phyloP scores from a whole-genome alignment of 179 eudicot genomes.

The Silene vulgaris region DNA sequence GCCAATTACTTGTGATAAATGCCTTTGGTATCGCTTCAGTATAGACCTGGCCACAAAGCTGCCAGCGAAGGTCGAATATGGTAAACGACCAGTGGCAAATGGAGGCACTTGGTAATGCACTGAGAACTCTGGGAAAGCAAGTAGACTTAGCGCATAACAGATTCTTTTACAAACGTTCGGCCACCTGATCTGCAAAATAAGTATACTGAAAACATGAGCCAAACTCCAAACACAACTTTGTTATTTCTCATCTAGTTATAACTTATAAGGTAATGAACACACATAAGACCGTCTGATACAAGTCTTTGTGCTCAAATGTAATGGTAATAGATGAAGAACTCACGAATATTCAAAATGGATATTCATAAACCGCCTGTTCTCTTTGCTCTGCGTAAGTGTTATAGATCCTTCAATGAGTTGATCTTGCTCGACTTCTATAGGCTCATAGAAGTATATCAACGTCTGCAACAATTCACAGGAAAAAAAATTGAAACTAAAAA shows the following conservation, averaged over 20 bases:
- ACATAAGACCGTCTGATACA: too few species aligned
- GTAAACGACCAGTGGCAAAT: conserved; percentile 3
- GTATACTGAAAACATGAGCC: conserved; percentile 11
- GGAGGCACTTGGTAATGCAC: background rate
- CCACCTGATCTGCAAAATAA: conserved; percentile 68
- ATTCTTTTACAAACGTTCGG: conserved; percentile 70
- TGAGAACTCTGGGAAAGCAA: background rate
- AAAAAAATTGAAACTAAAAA: background rate
- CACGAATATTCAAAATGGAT: conserved; percentile 82
- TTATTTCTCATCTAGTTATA: background rate
- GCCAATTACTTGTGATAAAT: too few species aligned
- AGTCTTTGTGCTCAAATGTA: background rate
- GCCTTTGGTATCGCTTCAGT: background rate
- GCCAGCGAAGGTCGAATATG: background rate
- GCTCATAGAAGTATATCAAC: conserved; percentile 75
- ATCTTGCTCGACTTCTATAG: conserved; percentile 91
- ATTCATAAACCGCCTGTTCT: conserved; percentile 88
- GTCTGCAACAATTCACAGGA: conserved; percentile 43
- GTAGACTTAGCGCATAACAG: conserved; percentile 58
- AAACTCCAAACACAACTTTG: background rate
- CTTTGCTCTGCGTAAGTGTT: conserved; percentile 75
- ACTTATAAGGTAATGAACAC: too few species aligned
- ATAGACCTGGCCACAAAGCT: background rate
- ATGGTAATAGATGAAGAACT: conserved; percentile 26
- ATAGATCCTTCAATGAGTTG: conserved; percentile 82